Evolutionary conservation across 1,284 basidiomycete species (phyloP).

Genomic region (Cystobasidium pallidum): DNA sequence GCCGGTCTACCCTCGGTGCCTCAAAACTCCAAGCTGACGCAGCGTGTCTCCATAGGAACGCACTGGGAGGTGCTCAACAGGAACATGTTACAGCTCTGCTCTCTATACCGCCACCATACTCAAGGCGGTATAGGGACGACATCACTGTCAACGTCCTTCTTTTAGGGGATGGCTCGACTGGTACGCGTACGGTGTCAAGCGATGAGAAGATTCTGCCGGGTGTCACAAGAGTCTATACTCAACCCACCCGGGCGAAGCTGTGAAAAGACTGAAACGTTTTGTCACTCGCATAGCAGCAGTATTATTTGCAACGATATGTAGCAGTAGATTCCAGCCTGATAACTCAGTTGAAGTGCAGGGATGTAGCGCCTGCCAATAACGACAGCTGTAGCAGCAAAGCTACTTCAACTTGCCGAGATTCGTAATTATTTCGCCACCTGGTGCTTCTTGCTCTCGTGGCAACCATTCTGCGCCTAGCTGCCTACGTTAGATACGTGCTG

Average conservation of each 20-base stretch:
- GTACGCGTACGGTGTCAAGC: neutral
- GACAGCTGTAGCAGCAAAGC: neutral
- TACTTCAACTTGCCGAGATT: neutral
- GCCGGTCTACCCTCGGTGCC: neutral
- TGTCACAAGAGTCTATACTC: slow-evolving; percentile 26
- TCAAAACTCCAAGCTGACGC: slow-evolving; percentile 77
- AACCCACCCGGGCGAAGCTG: slow-evolving; percentile 22
- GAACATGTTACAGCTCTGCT: slow-evolving; percentile 69
- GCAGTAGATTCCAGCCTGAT: neutral
- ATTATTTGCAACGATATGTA: neutral
- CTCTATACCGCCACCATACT: slow-evolving; percentile 81
- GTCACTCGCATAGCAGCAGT: neutral
- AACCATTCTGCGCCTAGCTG: neutral
- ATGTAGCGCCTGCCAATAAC: neutral
- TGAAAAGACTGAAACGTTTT: neutral
- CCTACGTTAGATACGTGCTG: neutral
- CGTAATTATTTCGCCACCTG: slow-evolving; percentile 8
- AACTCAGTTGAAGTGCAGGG: neutral
- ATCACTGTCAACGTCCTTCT: slow-evolving; percentile 75
- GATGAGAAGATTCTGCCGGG: slow-evolving; percentile 27
- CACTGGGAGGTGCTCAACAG: slow-evolving; percentile 82
- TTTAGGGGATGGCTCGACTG: slow-evolving; percentile 1
- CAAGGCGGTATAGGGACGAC: slow-evolving; percentile 81
- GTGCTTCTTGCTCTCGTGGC: neutral
- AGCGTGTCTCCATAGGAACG: slow-evolving; percentile 78